phyloP scores from a whole-genome alignment of 495 filamentous ascomycete genomes.

The Neurospora sp. region DNA sequence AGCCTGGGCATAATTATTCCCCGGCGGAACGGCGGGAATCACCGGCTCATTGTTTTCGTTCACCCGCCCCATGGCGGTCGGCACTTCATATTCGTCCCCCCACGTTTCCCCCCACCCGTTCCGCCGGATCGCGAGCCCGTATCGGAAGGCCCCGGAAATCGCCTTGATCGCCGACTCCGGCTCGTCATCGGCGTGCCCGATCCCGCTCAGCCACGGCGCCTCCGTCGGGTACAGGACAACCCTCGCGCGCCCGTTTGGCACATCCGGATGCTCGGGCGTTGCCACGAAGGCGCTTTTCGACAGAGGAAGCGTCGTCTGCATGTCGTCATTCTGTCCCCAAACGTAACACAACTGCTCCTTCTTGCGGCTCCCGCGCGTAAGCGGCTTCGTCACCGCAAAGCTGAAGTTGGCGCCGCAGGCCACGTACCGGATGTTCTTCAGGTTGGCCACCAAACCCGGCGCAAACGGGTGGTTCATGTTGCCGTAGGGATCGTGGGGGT shows the following conservation, averaged over 20 bases:
- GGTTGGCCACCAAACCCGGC: conserved; percentile 47
- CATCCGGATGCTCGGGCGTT: conserved; percentile 10
- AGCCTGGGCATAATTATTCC: background rate
- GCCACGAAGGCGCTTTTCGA: conserved; percentile 51
- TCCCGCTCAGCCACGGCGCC: conserved; percentile 54
- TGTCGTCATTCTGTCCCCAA: conserved; percentile 80
- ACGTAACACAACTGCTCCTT: conserved; percentile 58
- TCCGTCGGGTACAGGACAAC: conserved; percentile 35
- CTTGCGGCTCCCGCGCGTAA: conserved; percentile 11
- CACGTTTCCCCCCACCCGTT: background rate
- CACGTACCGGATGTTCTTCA: conserved; percentile 42
- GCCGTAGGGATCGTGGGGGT: conserved; percentile 37
- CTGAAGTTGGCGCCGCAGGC: conserved; percentile 52
- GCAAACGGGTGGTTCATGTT: conserved; percentile 22
- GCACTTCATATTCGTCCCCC: background rate
- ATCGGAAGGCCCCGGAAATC: background rate
- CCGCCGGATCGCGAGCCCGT: background rate
- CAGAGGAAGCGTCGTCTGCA: conserved; percentile 53
- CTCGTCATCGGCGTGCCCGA: conserved; percentile 49
- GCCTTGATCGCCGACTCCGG: conserved; percentile 24
- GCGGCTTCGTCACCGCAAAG: conserved; percentile 49
- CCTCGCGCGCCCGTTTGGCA: background rate
- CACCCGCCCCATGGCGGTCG: background rate
- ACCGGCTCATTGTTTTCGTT: background rate
- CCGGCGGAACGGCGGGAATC: background rate